phyloP scores from a whole-genome alignment of 306 rosid genomes.

The Vigna mungo region DNA sequence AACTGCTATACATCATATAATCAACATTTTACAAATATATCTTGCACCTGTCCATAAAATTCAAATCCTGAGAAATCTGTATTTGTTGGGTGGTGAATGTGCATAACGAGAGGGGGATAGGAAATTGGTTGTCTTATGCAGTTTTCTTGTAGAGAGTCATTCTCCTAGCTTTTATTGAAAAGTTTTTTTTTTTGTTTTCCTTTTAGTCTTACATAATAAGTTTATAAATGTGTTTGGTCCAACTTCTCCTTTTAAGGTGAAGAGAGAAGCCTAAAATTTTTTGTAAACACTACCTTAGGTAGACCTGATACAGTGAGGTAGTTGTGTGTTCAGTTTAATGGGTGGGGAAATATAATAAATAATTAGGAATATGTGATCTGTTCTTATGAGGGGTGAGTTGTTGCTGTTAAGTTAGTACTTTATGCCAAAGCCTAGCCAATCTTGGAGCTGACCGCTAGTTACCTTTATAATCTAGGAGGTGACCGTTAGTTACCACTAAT shows the following conservation, averaged over 20 bases:
- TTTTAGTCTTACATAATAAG: background rate
- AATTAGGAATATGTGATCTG: background rate
- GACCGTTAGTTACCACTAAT: background rate
- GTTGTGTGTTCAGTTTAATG: slow-evolving; percentile 8
- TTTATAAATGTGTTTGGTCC: background rate
- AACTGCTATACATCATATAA: slow-evolving; percentile 14
- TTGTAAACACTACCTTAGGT: background rate
- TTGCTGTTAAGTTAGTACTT: background rate
- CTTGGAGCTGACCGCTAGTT: background rate
- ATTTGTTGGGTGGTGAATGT: background rate
- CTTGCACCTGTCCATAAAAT: background rate
- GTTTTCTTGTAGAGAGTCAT: background rate
- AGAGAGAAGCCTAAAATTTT: background rate
- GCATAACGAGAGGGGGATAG: background rate
- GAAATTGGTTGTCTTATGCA: background rate
- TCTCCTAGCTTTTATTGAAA: background rate
- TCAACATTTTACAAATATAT: background rate
- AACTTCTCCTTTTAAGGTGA: background rate
- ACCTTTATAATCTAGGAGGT: background rate
- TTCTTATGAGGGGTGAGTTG: background rate
- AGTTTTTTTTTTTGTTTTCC: background rate
- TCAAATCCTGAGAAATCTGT: background rate
- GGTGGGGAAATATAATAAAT: background rate
- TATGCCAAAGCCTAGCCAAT: background rate
- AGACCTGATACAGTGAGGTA: background rate